phyloP scores from a whole-genome alignment of 805 yeast genomes.

The Pichia paraexigua region DNA sequence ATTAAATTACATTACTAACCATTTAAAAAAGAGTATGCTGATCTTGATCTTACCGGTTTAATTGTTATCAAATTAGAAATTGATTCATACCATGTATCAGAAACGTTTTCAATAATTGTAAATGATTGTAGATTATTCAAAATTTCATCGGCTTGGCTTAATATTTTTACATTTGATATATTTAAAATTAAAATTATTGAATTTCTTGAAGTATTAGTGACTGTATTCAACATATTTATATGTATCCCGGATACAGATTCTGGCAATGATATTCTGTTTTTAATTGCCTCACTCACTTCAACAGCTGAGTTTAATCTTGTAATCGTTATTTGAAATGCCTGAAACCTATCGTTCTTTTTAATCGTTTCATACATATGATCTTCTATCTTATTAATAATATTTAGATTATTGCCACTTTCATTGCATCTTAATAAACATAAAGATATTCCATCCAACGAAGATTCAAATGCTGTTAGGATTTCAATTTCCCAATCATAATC shows the following conservation, averaged over 20 bases:
- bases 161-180: neutral
- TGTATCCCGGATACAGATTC: neutral
- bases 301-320: neutral
- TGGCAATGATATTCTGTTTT: neutral
- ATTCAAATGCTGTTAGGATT: conserved; percentile 1
- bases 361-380: neutral
- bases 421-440: neutral
- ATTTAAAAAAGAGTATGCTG: conserved; percentile 4
- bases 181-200: neutral
- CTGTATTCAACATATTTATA: neutral
- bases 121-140: neutral
- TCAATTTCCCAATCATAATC: conserved; percentile 5
- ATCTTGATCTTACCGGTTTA: conserved; percentile 1
- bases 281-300: neutral
- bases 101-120: neutral
- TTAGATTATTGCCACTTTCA: neutral
- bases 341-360: neutral
- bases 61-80: neutral
- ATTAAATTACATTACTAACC: neutral
- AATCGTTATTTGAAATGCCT: neutral
- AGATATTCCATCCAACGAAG: conserved; percentile 5
- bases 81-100: neutral
- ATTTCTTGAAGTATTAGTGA: neutral
- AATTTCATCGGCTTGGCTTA: neutral
- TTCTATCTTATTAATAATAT: neutral